Conservation (phyloP, 176 grass and related monocot genomes). For the Elaeis guineensis region DNA sequence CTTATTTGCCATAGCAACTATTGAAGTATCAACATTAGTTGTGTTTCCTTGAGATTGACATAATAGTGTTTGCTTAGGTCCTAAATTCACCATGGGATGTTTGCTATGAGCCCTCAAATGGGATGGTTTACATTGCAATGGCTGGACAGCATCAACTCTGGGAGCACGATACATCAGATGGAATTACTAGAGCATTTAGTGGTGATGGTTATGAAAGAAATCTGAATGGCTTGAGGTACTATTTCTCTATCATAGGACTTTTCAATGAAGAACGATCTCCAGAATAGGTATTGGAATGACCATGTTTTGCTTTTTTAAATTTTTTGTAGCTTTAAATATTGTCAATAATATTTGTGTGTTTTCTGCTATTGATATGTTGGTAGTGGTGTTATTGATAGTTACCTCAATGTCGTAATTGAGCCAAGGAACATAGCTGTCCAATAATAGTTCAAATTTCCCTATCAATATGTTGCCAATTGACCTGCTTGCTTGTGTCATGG, state of each 20-base stretch:
- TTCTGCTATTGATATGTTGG: not conserved
- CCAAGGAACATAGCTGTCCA: too few species aligned
- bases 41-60: slow-evolving; percentile 27
- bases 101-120: slow-evolving; percentile 59
- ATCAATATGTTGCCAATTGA: too few species aligned
- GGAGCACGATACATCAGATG: slow-evolving; percentile 58
- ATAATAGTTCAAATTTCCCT: too few species aligned
- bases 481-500: too few species aligned
- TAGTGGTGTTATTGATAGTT: not conserved
- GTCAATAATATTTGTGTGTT: too few species aligned
- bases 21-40: not conserved
- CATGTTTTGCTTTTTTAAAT: not conserved
- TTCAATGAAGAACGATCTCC: not conserved
- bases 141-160: slow-evolving; percentile 97
- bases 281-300: not conserved
- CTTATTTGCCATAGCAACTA: too few species aligned
- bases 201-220: slow-evolving; percentile 94
- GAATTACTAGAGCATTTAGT: slow-evolving; percentile 66
- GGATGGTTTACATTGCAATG: slow-evolving; percentile 82
- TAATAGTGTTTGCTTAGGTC: slow-evolving; percentile 44
- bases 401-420: not conserved
- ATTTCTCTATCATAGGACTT: not conserved
- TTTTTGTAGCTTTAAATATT: not conserved
- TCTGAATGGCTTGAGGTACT: slow-evolving; percentile 81
- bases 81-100: slow-evolving; percentile 99